phyloP scores from a whole-genome alignment of 768 basidiomycete genomes.

The Naganishia vaughanmartiniae region DNA sequence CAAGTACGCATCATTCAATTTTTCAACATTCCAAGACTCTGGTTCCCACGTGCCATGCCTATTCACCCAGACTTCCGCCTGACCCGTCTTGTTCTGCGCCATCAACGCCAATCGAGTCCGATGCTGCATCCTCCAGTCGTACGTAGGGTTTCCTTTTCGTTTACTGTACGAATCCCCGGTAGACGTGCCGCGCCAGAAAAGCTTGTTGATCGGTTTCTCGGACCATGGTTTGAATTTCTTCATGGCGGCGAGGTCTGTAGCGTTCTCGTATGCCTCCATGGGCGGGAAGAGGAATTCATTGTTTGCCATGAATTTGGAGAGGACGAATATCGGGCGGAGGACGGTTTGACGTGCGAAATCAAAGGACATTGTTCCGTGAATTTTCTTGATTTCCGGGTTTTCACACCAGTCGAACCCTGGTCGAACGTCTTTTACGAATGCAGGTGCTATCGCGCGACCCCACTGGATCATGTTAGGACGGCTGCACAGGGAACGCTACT shows the following conservation, averaged over 20 bases:
- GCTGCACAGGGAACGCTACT: neutral
- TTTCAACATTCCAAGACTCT: constrained; percentile 38
- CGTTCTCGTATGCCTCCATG: constrained; percentile 45
- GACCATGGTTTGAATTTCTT: constrained; percentile 48
- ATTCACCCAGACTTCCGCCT: constrained; percentile 45
- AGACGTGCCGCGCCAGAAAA: constrained; percentile 53
- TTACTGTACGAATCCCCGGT: constrained; percentile 48
- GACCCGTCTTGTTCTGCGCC: constrained; percentile 43
- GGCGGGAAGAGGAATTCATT: constrained; percentile 48
- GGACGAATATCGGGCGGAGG: constrained; percentile 48
- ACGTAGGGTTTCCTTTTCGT: constrained; percentile 39
- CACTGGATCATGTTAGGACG: neutral
- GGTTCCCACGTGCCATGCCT: constrained; percentile 41
- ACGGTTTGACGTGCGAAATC: constrained; percentile 42
- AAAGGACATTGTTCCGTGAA: constrained; percentile 46
- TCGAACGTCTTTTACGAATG: constrained; percentile 45
- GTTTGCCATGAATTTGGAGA: constrained; percentile 46
- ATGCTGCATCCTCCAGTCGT: constrained; percentile 50
- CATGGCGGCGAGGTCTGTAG: constrained; percentile 34
- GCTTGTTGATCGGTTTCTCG: constrained; percentile 48
- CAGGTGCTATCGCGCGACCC: constrained; percentile 35
- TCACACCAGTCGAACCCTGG: constrained; percentile 44
- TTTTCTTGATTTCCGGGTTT: constrained; percentile 38
- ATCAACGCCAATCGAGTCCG: constrained; percentile 52
- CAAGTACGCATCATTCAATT: constrained; percentile 44